Percentiles rank a stretch among this genome's conserved stretches.
These are phyloP conservation scores for Pyrenochaeta sp. DNA, from an alignment of 2,329 filamentous ascomycete genomes.

Conservation along the genomic window DNA sequence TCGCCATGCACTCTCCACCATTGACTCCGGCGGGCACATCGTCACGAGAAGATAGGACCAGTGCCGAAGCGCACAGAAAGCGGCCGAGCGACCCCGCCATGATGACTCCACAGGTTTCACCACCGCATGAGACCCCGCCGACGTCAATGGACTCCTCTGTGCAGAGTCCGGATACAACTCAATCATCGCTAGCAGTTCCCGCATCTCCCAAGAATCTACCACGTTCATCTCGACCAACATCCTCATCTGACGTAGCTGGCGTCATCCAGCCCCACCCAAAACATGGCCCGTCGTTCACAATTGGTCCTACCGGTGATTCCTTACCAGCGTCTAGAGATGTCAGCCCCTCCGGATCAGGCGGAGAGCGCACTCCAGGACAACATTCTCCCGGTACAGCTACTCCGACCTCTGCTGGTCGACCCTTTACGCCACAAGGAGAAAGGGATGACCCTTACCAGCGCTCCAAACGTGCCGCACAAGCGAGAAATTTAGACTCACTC, in stretches of 20 bases:
- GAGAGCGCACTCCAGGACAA: slow-evolving; percentile 55
- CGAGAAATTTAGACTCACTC: slow-evolving; percentile 70
- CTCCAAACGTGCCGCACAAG: slow-evolving; percentile 75
- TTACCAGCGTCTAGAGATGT: slow-evolving; percentile 63
- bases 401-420: slow-evolving; percentile 70
- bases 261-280: slow-evolving; percentile 57
- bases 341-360: slow-evolving; percentile 69
- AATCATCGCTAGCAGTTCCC: slow-evolving; percentile 33
- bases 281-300: slow-evolving; percentile 62
- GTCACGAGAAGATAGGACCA: slow-evolving; percentile 61
- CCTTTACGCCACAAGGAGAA: slow-evolving; percentile 81
- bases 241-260: slow-evolving; percentile 55
- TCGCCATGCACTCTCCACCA: slow-evolving; percentile 84
- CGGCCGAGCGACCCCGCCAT: slow-evolving; percentile 57
- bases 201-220: slow-evolving; percentile 40
- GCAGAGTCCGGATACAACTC: slow-evolving; percentile 28
- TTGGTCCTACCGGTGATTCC: slow-evolving; percentile 66
- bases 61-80: slow-evolving; percentile 46
- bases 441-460: slow-evolving; percentile 88
- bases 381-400: slow-evolving; percentile 60
- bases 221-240: slow-evolving; percentile 46
- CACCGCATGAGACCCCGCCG: slow-evolving; percentile 64
- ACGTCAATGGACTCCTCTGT: slow-evolving; percentile 49
- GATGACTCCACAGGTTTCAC: slow-evolving; percentile 65
- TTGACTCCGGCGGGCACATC: slow-evolving; percentile 84